These are phyloP conservation scores for Coemansia erecta DNA, from an alignment of 192 early-diverging fungal species.

Conservation along the genomic window DNA sequence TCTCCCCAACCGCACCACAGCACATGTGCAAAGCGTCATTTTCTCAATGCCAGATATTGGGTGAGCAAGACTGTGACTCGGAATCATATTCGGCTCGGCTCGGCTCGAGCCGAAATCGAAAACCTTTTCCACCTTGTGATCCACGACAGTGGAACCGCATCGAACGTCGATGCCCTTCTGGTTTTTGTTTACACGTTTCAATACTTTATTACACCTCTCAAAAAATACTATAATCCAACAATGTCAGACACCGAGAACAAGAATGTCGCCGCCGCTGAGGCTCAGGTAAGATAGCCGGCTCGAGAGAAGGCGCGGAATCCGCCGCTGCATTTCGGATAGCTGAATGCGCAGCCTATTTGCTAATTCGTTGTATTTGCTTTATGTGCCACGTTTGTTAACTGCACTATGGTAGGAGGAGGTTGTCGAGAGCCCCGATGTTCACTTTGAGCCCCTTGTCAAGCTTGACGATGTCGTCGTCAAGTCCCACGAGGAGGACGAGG, in stretches of 20 bases:
- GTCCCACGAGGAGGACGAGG: slow-evolving; percentile 96
- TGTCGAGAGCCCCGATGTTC: slow-evolving; percentile 79
- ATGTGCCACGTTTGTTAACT: slow-evolving; percentile 1
- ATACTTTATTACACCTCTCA: not conserved
- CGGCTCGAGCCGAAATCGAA: not conserved
- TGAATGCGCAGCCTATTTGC: not conserved
- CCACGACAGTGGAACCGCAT: too few relatives aligned
- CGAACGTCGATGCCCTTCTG: not conserved
- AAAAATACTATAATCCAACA: slow-evolving; percentile 1
- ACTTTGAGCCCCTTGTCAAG: slow-evolving; percentile 96
- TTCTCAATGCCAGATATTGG: too few relatives aligned
- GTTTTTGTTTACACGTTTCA: not conserved
- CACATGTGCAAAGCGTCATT: too few relatives aligned
- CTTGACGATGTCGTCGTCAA: slow-evolving; percentile 90
- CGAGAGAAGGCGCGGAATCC: not conserved
- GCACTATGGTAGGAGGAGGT: slow-evolving; percentile 62
- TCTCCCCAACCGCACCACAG: too few relatives aligned
- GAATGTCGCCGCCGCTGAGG: slow-evolving; percentile 25
- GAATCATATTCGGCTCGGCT: slow-evolving; percentile 2
- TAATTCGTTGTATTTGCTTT: slow-evolving; percentile 2
- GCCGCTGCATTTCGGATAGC: not conserved
- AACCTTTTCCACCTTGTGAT: not conserved
- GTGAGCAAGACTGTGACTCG: too few relatives aligned
- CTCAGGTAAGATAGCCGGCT: slow-evolving; percentile 36
- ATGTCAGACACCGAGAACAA: slow-evolving; percentile 54